A percentile compares a stretch with the other conserved stretches of the same genome.
Conservation (phyloP, 345 rosid species). For the Triadica sebifera region DNA sequence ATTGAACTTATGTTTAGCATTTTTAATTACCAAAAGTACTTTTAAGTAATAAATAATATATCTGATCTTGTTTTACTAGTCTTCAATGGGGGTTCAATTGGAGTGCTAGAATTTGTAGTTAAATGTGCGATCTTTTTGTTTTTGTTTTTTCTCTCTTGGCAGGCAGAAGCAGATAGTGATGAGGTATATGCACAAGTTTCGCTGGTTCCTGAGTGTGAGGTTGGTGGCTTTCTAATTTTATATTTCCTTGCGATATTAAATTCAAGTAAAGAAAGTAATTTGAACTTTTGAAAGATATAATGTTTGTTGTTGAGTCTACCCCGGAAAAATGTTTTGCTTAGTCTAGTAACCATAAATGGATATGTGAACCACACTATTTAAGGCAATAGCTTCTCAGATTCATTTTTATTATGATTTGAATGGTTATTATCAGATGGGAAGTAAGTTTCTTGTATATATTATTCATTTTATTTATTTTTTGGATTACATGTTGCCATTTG, state of each 20-base stretch:
- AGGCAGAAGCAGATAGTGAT: conserved; percentile 92
- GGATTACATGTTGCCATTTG: background rate
- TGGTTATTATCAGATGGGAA: background rate
- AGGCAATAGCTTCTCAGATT: background rate
- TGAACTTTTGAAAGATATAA: background rate
- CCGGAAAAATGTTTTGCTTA: background rate
- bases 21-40: background rate
- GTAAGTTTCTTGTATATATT: background rate
- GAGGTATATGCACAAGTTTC: conserved; percentile 95
- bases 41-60: background rate
- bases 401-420: background rate
- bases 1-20: conserved; percentile 6
- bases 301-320: background rate
- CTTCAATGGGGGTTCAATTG: background rate
- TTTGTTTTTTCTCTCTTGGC: conserved; percentile 16
- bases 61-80: background rate
- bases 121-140: conserved; percentile 25
- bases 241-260: background rate
- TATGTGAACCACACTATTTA: background rate
- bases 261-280: background rate
- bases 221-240: conserved; percentile 30
- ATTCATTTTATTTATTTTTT: background rate
- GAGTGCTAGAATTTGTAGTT: conserved; percentile 14
- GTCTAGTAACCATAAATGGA: background rate
- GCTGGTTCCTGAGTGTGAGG: conserved; percentile 78